phyloP scores from a whole-genome alignment of 208 protist genomes.

The Wallacemonas sp. region DNA sequence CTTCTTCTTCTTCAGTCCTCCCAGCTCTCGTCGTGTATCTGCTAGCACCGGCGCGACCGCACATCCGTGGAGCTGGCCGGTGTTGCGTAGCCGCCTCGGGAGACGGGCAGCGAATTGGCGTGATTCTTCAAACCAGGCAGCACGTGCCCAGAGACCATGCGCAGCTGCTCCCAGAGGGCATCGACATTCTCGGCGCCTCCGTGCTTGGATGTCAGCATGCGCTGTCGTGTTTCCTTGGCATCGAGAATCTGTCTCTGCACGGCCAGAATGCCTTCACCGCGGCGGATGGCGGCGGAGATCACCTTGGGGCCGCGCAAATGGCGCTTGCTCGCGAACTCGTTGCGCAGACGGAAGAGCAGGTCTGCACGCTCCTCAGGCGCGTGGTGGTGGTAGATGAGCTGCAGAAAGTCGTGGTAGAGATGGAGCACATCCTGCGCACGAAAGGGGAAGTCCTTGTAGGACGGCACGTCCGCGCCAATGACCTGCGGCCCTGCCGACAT shows the following conservation, averaged over 20 bases:
- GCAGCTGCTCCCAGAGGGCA: slow-evolving; percentile 74
- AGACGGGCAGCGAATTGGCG: slow-evolving; percentile 37
- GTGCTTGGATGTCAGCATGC: slow-evolving; percentile 31
- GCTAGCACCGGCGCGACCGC: slow-evolving; percentile 36
- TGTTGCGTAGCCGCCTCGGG: slow-evolving; percentile 41
- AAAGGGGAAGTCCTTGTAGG: slow-evolving; percentile 75
- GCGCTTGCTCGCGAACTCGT: slow-evolving; percentile 72
- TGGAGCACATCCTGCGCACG: slow-evolving; percentile 62
- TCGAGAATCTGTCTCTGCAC: slow-evolving; percentile 68
- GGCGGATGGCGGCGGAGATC: slow-evolving; percentile 64
- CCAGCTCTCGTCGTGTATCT: no score
- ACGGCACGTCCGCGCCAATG: slow-evolving; percentile 68
- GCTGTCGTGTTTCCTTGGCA: slow-evolving; percentile 12
- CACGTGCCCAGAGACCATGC: slow-evolving; percentile 62
- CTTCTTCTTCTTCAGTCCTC: no score
- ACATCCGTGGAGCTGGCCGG: slow-evolving; percentile 50
- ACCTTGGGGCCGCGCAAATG: slow-evolving; percentile 64
- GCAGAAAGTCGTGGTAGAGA: slow-evolving; percentile 78
- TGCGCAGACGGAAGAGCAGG: slow-evolving; percentile 75
- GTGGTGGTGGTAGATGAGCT: slow-evolving; percentile 77
- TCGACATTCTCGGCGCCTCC: slow-evolving; percentile 72
- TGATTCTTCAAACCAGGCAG: slow-evolving; percentile 73
- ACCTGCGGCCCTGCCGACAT: slow-evolving; percentile 47
- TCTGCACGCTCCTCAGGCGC: slow-evolving; percentile 66
- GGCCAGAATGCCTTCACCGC: slow-evolving; percentile 68